These are phyloP conservation scores for Phlyctochytrium arcticum DNA, from an alignment of 192 early-diverging fungal genomes.

Conservation along the genomic window DNA sequence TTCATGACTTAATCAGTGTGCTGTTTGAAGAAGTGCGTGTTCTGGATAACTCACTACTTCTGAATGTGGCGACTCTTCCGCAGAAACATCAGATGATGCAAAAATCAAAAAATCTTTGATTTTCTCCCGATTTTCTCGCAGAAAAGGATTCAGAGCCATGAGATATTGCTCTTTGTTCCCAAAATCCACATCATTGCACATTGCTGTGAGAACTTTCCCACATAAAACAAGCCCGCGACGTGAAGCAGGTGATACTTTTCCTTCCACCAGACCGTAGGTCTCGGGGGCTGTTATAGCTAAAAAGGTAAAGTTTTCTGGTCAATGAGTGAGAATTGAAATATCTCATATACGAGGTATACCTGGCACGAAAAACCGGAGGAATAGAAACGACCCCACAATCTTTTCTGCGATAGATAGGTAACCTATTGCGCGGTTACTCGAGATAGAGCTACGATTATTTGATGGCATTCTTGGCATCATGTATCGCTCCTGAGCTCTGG, in stretches of 20 bases:
- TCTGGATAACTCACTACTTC: too few relatives aligned
- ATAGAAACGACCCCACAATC: constrained; percentile 64
- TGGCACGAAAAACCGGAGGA: constrained; percentile 56
- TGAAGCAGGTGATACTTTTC: constrained; percentile 25
- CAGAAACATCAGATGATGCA: constrained; percentile 13
- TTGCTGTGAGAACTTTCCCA: constrained; percentile 55
- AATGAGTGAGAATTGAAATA: background rate
- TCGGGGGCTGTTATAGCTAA: constrained; percentile 54
- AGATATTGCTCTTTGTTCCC: constrained; percentile 54
- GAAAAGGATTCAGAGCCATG: constrained; percentile 45
- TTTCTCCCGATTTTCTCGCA: constrained; percentile 38
- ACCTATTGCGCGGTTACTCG: constrained; percentile 22
- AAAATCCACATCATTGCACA: constrained; percentile 62
- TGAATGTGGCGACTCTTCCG: too few relatives aligned
- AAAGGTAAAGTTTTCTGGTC: background rate
- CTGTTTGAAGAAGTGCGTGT: too few relatives aligned
- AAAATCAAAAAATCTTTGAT: constrained; percentile 43
- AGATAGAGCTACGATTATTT: too few relatives aligned
- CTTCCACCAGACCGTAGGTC: constrained; percentile 43
- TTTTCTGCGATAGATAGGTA: constrained; percentile 61
- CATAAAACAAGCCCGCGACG: constrained; percentile 52
- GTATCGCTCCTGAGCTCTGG: too few relatives aligned
- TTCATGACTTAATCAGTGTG: too few relatives aligned
- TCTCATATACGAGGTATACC: constrained; percentile 21
- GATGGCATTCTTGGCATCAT: too few relatives aligned